Evolutionary conservation across 2,329 filamentous ascomycete species (phyloP).

Genomic region (Epichloe elymi): DNA sequence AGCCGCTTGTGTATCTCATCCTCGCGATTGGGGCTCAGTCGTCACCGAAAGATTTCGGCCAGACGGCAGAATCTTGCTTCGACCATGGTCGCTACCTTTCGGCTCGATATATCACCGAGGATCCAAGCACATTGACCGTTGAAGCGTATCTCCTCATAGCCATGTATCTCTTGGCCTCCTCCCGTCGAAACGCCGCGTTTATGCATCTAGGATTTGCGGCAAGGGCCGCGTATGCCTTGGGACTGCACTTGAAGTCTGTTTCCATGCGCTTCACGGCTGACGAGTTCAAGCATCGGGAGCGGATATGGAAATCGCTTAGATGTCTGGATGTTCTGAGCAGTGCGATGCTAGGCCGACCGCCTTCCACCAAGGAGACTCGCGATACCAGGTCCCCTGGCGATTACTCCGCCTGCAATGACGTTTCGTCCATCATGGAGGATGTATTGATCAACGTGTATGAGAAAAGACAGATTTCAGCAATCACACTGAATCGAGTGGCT

Average conservation of each 20-base stretch:
- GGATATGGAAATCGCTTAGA: conserved; percentile 15
- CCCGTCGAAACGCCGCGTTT: conserved; percentile 45
- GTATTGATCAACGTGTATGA: conserved; percentile 18
- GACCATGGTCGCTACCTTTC: conserved; percentile 15
- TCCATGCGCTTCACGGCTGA: conserved; percentile 8
- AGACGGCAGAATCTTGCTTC: conserved; percentile 15
- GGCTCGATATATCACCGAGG: conserved; percentile 24
- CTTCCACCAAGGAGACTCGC: conserved; percentile 12
- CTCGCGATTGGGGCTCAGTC: conserved; percentile 15
- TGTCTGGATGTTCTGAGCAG: conserved; percentile 15
- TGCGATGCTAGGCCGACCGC: conserved; percentile 15
- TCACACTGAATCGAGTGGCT: conserved; percentile 13
- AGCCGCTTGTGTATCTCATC: conserved; percentile 25
- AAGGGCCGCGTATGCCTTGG: conserved; percentile 42
- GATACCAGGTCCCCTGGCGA: conserved; percentile 9
- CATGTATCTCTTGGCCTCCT: conserved; percentile 46
- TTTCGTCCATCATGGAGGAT: conserved; percentile 16
- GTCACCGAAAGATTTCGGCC: conserved; percentile 17
- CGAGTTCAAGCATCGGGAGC: conserved; percentile 12
- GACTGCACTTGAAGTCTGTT: conserved; percentile 29
- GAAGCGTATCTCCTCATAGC: conserved; percentile 41
- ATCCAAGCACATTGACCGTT: conserved; percentile 39
- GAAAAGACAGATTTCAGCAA: conserved; percentile 11
- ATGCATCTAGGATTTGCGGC: conserved; percentile 50
- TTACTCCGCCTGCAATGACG: conserved; percentile 8